These are phyloP conservation scores for Aspergillus ibericus DNA, from an alignment of 2,329 filamentous ascomycete genomes.

Conservation along the genomic window DNA sequence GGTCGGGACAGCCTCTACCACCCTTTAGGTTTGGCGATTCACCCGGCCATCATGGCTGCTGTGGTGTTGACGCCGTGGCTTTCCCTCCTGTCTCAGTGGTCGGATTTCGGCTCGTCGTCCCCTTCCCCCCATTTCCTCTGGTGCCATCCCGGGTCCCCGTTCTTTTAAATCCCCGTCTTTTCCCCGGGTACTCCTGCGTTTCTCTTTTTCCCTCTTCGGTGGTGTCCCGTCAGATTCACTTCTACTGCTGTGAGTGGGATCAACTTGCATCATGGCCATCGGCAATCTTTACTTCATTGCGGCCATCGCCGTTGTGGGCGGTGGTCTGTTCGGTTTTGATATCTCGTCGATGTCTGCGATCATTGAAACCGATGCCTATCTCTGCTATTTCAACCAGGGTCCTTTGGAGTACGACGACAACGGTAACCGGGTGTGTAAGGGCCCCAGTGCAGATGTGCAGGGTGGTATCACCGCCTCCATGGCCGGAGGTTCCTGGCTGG, in stretches of 20 bases:
- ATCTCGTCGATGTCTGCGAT: slow-evolving; percentile 72
- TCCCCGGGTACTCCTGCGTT: slow-evolving; percentile 7
- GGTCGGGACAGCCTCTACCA: neutral
- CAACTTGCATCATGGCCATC: slow-evolving; percentile 38
- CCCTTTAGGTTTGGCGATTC: slow-evolving; percentile 1
- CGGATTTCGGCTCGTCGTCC: no score
- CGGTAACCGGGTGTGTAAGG: slow-evolving; percentile 33
- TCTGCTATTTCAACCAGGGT: slow-evolving; percentile 67
- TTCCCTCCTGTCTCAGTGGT: neutral
- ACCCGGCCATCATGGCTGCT: slow-evolving; percentile 1
- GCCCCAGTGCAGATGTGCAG: slow-evolving; percentile 56
- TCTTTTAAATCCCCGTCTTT: slow-evolving; percentile 6
- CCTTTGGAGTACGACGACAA: slow-evolving; percentile 30
- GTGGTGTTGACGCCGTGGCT: neutral
- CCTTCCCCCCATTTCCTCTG: neutral
- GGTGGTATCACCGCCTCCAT: slow-evolving; percentile 72
- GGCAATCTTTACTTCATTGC: slow-evolving; percentile 61
- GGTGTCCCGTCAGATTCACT: neutral
- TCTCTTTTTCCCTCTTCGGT: neutral
- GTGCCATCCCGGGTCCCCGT: neutral
- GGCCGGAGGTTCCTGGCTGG: slow-evolving; percentile 70
- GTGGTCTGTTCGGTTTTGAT: slow-evolving; percentile 75
- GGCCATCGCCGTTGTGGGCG: slow-evolving; percentile 62
- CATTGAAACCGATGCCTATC: slow-evolving; percentile 67
- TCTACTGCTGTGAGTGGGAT: neutral